Evolutionary conservation across 2,329 filamentous ascomycete species (phyloP).

Genomic region (Knufia fluminis): DNA sequence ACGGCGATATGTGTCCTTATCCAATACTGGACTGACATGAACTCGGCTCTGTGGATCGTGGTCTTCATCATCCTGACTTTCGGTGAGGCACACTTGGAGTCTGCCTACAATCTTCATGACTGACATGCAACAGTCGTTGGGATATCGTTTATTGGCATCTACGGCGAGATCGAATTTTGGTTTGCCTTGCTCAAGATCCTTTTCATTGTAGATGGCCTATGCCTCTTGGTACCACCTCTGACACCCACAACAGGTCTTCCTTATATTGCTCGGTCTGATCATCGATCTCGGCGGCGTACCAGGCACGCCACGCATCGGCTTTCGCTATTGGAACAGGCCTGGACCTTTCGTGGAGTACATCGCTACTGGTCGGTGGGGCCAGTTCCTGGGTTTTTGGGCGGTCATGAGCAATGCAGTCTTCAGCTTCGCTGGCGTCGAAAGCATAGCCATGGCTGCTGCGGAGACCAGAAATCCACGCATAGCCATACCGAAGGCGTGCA

Average conservation of each 20-base stretch:
- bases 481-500: conserved; percentile 33
- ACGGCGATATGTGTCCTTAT: conserved; percentile 55
- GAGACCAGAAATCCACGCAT: conserved; percentile 33
- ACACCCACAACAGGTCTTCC: conserved; percentile 27
- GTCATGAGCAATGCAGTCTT: conserved; percentile 34
- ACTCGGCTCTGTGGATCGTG: conserved; percentile 35
- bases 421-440: conserved; percentile 35
- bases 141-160: conserved; percentile 31
- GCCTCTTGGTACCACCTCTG: background rate
- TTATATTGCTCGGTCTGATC: conserved; percentile 46
- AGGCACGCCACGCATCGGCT: conserved; percentile 51
- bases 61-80: conserved; percentile 32
- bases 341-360: conserved; percentile 60
- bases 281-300: conserved; percentile 55
- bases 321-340: conserved; percentile 60
- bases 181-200: conserved; percentile 50
- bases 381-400: conserved; percentile 53
- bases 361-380: conserved; percentile 47
- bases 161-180: conserved; percentile 46
- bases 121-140: conserved; percentile 20
- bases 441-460: conserved; percentile 32
- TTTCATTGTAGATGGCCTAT: conserved; percentile 40
- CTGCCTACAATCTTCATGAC: background rate
- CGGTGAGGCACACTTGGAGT: background rate
- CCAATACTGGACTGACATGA: conserved; percentile 52